These are phyloP conservation scores for Herpetospermum pedunculosum DNA, from an alignment of 306 rosid species.

Conservation along the genomic window DNA sequence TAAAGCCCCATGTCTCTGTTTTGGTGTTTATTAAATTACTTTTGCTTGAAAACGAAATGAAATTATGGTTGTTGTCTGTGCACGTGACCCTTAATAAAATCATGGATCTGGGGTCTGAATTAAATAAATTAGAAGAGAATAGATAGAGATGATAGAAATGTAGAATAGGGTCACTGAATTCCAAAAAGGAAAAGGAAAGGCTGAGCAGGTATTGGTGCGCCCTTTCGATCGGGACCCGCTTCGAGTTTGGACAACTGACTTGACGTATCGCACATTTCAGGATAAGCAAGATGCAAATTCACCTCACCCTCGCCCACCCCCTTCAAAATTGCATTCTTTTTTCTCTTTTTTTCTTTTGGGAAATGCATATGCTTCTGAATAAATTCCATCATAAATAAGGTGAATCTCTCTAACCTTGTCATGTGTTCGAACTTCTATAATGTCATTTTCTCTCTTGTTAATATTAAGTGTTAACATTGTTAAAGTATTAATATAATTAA, in stretches of 20 bases:
- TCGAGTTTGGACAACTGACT: slow-evolving; percentile 23
- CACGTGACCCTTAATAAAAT: slow-evolving; percentile 67
- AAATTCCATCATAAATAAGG: background rate
- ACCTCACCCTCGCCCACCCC: background rate
- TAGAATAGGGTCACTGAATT: slow-evolving; percentile 5
- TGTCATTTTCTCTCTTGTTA: no score
- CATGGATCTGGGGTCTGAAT: slow-evolving; percentile 43
- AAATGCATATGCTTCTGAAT: background rate
- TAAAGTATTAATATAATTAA: no score
- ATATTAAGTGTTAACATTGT: no score
- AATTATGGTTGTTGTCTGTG: slow-evolving; percentile 33
- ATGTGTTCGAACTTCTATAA: no score
- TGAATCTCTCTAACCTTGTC: background rate
- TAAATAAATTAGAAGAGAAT: background rate
- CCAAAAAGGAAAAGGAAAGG: slow-evolving; percentile 11
- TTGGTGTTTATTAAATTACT: background rate
- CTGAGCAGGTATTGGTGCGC: slow-evolving; percentile 21
- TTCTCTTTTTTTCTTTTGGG: background rate
- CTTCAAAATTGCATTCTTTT: background rate
- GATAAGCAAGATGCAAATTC: background rate
- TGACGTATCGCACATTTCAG: slow-evolving; percentile 21
- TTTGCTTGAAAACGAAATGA: background rate
- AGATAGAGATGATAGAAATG: background rate
- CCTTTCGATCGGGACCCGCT: slow-evolving; percentile 13
- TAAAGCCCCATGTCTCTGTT: background rate